Conservation (phyloP, 306 rosid species). For the Vigna angularis region DNA sequence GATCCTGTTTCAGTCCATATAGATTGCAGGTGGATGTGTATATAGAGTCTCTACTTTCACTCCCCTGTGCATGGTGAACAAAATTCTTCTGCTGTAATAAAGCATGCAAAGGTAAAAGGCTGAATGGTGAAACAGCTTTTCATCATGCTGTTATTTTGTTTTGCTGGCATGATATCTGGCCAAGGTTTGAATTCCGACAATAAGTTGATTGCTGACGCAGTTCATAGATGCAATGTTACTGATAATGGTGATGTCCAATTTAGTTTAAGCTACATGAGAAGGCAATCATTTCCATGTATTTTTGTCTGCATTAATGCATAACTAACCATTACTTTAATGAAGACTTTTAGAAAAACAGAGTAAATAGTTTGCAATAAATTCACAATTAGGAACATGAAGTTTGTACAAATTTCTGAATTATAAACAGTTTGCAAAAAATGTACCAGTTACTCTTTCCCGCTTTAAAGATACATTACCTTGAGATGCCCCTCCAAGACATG, state of each 20-base stretch:
- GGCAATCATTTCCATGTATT: background rate
- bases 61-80: background rate
- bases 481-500: too few species aligned
- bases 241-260: background rate
- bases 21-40: background rate
- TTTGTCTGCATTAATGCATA: background rate
- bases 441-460: too few species aligned
- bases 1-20: too few species aligned
- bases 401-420: too few species aligned
- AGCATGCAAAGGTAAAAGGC: background rate
- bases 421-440: too few species aligned
- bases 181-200: background rate
- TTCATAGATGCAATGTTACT: background rate
- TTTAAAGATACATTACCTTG: too few species aligned
- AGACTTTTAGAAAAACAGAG: background rate
- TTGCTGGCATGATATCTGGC: background rate
- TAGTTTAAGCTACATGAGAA: background rate
- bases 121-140: background rate
- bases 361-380: background rate
- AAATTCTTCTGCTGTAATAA: background rate
- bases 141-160: background rate
- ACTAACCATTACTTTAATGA: too few species aligned
- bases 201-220: background rate
- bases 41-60: constrained; percentile 37
- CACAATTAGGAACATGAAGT: too few species aligned